Conservation (phyloP, 192 early-diverging fungal species). For the Lunasporangiospora selenospora region DNA sequence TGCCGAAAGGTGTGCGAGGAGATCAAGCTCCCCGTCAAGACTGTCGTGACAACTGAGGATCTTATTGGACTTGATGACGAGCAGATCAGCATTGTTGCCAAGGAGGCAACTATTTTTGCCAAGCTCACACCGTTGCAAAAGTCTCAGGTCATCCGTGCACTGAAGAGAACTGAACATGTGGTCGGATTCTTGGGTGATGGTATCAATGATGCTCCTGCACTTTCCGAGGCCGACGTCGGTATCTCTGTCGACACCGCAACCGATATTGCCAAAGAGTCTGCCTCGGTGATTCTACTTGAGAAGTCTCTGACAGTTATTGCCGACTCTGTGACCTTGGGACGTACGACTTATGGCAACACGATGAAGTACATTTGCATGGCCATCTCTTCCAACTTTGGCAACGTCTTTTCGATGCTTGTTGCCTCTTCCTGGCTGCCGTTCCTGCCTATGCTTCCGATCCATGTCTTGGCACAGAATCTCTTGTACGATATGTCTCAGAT, state of each 20-base stretch:
- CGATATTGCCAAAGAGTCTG: constrained; percentile 61
- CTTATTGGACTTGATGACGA: constrained; percentile 41
- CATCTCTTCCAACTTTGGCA: constrained; percentile 62
- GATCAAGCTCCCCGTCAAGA: constrained; percentile 50
- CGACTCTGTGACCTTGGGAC: constrained; percentile 48
- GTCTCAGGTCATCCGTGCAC: constrained; percentile 41
- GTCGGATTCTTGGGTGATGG: constrained; percentile 63
- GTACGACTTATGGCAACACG: constrained; percentile 58
- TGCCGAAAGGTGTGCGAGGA: constrained; percentile 54
- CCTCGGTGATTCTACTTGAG: constrained; percentile 58
- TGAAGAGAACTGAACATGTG: constrained; percentile 44
- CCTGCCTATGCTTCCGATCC: constrained; percentile 54
- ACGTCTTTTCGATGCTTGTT: constrained; percentile 57
- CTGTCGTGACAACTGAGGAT: constrained; percentile 47
- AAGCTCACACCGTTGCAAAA: constrained; percentile 60
- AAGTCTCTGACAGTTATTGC: constrained; percentile 52
- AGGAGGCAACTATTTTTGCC: constrained; percentile 55
- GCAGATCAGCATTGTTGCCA: constrained; percentile 38
- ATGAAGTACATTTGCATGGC: constrained; percentile 64
- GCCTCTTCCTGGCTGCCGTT: constrained; percentile 62
- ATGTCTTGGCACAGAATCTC: constrained; percentile 55
- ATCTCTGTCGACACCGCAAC: constrained; percentile 60
- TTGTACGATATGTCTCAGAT: constrained; percentile 60
- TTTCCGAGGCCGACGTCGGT: constrained; percentile 56
- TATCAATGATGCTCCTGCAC: constrained; percentile 62